phyloP scores from a whole-genome alignment of 176 grass and related monocot genomes.

The Cenchrus americanus region DNA sequence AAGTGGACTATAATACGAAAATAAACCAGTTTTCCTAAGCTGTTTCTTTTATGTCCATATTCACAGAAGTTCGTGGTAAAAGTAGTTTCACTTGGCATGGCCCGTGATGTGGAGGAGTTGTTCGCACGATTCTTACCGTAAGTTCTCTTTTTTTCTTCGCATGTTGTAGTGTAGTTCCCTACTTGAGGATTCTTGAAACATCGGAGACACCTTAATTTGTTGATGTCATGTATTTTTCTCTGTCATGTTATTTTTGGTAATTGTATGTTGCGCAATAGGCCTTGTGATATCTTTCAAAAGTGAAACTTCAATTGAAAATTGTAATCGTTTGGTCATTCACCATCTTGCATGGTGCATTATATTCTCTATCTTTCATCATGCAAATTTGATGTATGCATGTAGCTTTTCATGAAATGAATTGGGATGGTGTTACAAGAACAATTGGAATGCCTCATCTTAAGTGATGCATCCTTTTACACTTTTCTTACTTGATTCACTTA shows the following conservation, averaged over 20 bases:
- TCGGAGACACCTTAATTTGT: not conserved
- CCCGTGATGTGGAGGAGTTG: slow-evolving; percentile 88
- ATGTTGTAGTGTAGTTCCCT: not conserved
- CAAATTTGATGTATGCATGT: not conserved
- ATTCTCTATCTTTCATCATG: not conserved
- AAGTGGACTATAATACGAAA: not conserved
- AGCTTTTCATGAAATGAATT: not conserved
- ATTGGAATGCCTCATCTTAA: not conserved
- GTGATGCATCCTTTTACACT: not conserved
- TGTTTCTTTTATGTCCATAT: slow-evolving; percentile 26
- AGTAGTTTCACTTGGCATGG: slow-evolving; percentile 88
- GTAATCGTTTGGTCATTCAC: not conserved
- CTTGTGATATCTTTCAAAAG: not conserved
- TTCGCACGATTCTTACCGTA: slow-evolving; percentile 72
- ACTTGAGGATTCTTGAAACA: not conserved
- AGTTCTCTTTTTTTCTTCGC: slow-evolving; percentile 7
- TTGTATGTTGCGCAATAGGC: not conserved
- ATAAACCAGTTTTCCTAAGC: slow-evolving; percentile 34
- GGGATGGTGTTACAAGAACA: not conserved
- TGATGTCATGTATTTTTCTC: not conserved
- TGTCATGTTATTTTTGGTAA: not conserved
- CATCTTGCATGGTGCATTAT: not conserved
- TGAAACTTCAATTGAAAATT: not conserved
- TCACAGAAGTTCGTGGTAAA: slow-evolving; percentile 89
- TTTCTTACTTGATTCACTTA: not conserved